Evolutionary conservation across 306 rosid genomes (phyloP), one percentile per base, ranked within the genome.

Genomic region (Datisca glomerata): DNA sequence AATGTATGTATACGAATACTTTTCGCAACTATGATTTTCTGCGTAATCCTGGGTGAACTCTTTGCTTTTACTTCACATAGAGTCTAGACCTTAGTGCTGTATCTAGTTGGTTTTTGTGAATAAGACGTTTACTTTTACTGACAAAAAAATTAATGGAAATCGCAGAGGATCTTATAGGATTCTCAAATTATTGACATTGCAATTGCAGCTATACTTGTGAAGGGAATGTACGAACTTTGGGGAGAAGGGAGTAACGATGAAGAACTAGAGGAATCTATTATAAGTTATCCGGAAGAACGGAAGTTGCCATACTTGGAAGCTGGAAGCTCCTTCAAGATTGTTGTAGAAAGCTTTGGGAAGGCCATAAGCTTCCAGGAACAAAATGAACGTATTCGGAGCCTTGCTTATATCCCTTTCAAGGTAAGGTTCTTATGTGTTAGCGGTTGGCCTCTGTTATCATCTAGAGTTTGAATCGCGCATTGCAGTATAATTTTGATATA

Each of bases 161-260:
- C n/a, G n/a, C n/a, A n/a, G n/a, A n/a, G n/a, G 13, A 45, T 43
- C 1, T 38, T 29, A 23, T 25, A n/a, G n/a, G n/a, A n/a, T n/a
- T n/a, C n/a, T 24, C 7, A 4, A 3, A n/a, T 15, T 7, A 10
- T 21, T 21, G 4, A 33, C 33, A 32, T 38, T 24, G 20, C 38
- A 10, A 16, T 40, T 58, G 54, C 24, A 89, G 97, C 95, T 45
- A 83, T 89, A 72, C 85, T 89, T 29, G 91, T 83, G 59, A 89
- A 80, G 74, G 97, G 97, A 38, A 74, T 89, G 76, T 89, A 83
- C 64, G 97, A 89, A 53, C 65, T 83, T 9, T 83, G 95, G 95
- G 97, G 93, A 23, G 95, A 80, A 68, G 97, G 97, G 50, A 43
- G 70, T 42, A 68, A 65, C 66, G 67, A 76, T 41, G 83, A 74